Base-by-base conservation (phyloP, 768 basidiomycete species). In the Termitomyces sp. region DNA sequence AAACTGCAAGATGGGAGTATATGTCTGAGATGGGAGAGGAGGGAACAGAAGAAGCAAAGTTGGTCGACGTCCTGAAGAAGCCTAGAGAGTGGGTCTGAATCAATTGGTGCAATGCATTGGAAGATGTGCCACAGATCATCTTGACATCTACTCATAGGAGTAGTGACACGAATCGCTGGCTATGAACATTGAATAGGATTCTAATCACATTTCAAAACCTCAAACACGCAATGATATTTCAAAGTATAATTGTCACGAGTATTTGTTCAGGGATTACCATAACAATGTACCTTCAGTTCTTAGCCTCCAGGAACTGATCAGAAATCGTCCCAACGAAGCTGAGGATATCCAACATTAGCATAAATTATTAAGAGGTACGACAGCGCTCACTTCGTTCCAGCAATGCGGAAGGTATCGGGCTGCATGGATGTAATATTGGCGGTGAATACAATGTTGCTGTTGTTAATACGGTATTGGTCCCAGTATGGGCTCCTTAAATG, bases 1-100 rank as follows among this genome's bases (percentile, higher is more conserved):
- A 93, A 72, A 88, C 84, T 5, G 91, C 90, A 26, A 79, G 91
- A 61, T 95, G 93, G 93, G 93, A 95, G 72, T 95, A 95, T 70
- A 87, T 87, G 84, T 78, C 83, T 4, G 87, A 91, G 7, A 70
- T 94, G 62, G 92, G 89, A 2, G 75, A 72, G 20, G 77, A 85
- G 57, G 84, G 80, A 0, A 85, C 85, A 10, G 82, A 83, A 57
- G 93, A 95, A 67, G 87, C 80, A 18, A 79, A 79, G 52, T 64
- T 93, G 34, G 62, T 91, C 34, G 74, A 79, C 32, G 82, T 87
- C 0, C 70, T 95, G 58, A 83, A 75, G 68, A 78, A 74, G 36
- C 87, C 92, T 1, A 76, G 67, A 57, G 81, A 85, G 14, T 93
- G 91, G 92, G 83, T 74, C 36, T 52, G 20, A 45, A 55, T n/a